Evolutionary conservation across 768 basidiomycete species (phyloP).

Genomic region (Coprinopsis sp.): DNA sequence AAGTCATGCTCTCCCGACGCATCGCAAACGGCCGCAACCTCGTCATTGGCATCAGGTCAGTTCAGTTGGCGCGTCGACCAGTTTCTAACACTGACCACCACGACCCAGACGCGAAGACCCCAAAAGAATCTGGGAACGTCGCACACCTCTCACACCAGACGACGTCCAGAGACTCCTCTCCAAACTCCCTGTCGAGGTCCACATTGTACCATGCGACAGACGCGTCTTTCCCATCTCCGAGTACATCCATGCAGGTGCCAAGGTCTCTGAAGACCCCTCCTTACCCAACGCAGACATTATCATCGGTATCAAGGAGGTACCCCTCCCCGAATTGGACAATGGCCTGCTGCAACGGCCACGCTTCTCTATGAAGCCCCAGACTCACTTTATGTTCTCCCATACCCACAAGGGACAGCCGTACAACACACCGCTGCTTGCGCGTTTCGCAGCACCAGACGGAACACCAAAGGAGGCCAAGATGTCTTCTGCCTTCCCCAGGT

Average conservation of each 20-base stretch:
- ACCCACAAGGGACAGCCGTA: constrained; percentile 85
- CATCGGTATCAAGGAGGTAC: constrained; percentile 87
- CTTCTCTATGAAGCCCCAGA: constrained; percentile 42
- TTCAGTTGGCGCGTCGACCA: not conserved
- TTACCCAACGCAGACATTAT: constrained; percentile 70
- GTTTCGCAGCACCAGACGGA: constrained; percentile 41
- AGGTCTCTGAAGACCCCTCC: constrained; percentile 49
- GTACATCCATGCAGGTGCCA: constrained; percentile 77
- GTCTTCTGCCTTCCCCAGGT: constrained; percentile 33
- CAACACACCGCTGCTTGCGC: constrained; percentile 73
- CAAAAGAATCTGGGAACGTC: constrained; percentile 78
- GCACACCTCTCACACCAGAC: constrained; percentile 77
- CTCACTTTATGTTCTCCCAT: constrained; percentile 90
- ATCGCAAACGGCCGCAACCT: no score
- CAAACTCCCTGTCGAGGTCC: constrained; percentile 55
- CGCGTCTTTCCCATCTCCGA: constrained; percentile 65
- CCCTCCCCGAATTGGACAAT: constrained; percentile 57
- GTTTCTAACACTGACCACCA: not conserved
- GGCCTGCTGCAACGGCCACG: constrained; percentile 25
- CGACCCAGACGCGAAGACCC: constrained; percentile 67
- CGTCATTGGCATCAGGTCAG: not conserved
- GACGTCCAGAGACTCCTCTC: constrained; percentile 53
- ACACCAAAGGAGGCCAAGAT: constrained; percentile 3
- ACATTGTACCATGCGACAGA: constrained; percentile 72
- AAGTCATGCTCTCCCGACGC: not conserved